Evolutionary conservation across 1,139 yeast genomes (phyloP), one percentile per base, ranked within the genome.

Genomic region (Taphrina deformans): DNA sequence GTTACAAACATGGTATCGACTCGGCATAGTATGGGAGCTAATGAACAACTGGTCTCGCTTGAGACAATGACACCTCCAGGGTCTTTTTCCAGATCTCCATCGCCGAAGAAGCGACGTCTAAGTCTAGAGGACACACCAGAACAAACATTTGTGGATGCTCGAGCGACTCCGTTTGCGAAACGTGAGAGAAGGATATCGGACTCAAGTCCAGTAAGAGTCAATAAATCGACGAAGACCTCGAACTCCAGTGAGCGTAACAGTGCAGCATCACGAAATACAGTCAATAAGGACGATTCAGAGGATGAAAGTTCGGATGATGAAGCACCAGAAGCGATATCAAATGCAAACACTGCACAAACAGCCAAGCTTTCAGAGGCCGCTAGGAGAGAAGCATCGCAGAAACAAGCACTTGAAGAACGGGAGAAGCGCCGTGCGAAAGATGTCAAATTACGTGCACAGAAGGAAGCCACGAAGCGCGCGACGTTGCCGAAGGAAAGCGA

Each of bases 241-340:
- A 26, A 44, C 24, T 7, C 10, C 4, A 18, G n/a, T 7, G 41
- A 9, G 16, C 6, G 16, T 38, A 2, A 38, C 41, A 18, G 41
- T 12, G 26, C 48, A 21, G 24, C 27, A 23, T n/a, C n/a, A n/a
- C 27, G 6, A 21, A 44, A n/a, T n/a, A 48, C 10, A 9, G 44
- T 31, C n/a, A 52, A 2, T 18, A 27, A 21, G 6, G 40, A 24
- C 7, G 23, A 24, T 53, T 46, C 23, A 12, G 62, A 56, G 6
- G 38, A 56, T 10, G 27, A 31, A 12, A 45, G 38, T 23, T 53
- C 58, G 14, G 63, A 59, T n/a, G 63, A 59, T 29, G 56, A 35
- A 26, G 63, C 63, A 14, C 63, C 63, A 12, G 63, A 59, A 27
- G 63, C 56, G 3, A 31, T 59, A 2, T 59, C 63, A 12, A 59